Conservation (phyloP, 495 filamentous ascomycete species). For the Aspergillus homomorphus region DNA sequence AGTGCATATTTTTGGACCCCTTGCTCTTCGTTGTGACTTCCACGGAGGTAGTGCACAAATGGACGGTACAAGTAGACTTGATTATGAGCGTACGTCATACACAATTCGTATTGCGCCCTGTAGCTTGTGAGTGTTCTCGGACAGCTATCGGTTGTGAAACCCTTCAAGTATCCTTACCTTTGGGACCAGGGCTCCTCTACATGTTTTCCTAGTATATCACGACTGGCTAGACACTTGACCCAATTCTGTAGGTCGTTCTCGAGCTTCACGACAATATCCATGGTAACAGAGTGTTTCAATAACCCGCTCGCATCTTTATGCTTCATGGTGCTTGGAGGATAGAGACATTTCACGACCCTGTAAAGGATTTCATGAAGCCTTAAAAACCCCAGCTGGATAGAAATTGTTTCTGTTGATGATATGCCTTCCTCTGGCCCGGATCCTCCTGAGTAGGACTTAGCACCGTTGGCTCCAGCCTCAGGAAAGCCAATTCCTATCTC, state of each 20-base stretch:
- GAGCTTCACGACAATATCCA: conserved; percentile 1
- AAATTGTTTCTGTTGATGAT: not conserved
- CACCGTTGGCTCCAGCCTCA: not conserved
- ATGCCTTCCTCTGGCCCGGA: not conserved
- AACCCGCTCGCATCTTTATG: not conserved
- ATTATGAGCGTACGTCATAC: conserved; percentile 9
- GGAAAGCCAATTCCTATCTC: conserved; percentile 11
- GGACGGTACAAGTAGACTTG: conserved; percentile 14
- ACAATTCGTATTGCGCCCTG: conserved; percentile 14
- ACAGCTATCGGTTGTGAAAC: not conserved
- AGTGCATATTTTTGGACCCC: conserved; percentile 10
- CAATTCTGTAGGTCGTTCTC: conserved; percentile 9
- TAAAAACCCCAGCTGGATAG: not conserved
- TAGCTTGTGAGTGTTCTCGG: not conserved
- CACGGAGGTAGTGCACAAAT: conserved; percentile 9
- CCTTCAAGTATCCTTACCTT: not conserved
- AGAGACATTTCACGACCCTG: conserved; percentile 7
- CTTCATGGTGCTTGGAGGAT: conserved; percentile 3
- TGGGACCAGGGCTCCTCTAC: not conserved
- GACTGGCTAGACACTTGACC: not conserved
- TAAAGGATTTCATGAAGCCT: conserved; percentile 10
- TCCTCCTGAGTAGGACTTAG: not conserved
- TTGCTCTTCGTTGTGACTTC: not conserved
- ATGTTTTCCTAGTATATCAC: not conserved
- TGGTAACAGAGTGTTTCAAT: conserved; percentile 5